A percentile compares a stretch with the other conserved stretches of the same genome.
phyloP scores from a whole-genome alignment of 1,284 basidiomycete species.

The Cutaneotrichosporon curvatum region DNA sequence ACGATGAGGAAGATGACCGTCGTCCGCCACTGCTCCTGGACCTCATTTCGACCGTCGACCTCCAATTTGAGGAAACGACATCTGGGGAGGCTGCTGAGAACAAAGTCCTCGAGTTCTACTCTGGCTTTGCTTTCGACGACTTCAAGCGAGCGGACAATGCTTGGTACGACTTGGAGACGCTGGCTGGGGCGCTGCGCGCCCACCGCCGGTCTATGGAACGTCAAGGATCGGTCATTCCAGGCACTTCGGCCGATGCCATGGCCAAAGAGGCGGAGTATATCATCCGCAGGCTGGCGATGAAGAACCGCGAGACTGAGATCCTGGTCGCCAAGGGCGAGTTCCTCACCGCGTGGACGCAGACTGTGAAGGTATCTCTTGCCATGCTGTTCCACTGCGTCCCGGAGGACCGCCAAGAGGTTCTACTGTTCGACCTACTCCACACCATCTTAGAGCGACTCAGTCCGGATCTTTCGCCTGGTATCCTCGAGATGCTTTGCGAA shows the following conservation, averaged over 20 bases:
- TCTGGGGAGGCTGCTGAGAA: conserved; percentile 53
- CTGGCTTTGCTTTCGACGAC: conserved; percentile 62
- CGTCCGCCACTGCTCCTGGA: conserved; percentile 78
- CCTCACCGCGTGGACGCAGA: conserved; percentile 72
- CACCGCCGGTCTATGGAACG: conserved; percentile 59
- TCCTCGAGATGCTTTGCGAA: conserved; percentile 73
- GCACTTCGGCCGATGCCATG: conserved; percentile 61
- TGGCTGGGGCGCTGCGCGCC: conserved; percentile 60
- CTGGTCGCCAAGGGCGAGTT: conserved; percentile 61
- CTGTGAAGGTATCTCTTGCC: conserved; percentile 72
- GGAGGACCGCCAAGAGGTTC: conserved; percentile 69
- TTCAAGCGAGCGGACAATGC: conserved; percentile 64
- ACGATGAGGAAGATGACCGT: conserved; percentile 58
- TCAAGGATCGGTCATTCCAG: conserved; percentile 60
- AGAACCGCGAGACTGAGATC: conserved; percentile 79
- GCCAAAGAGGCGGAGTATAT: conserved; percentile 66
- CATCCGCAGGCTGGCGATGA: conserved; percentile 69
- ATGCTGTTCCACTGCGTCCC: conserved; percentile 72
- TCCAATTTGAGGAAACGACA: conserved; percentile 78
- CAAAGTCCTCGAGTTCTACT: conserved; percentile 56
- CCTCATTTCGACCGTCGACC: conserved; percentile 73
- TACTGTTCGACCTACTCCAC: conserved; percentile 79
- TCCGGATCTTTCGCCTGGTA: conserved; percentile 58
- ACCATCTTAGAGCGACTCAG: conserved; percentile 52
- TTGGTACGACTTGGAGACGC: conserved; percentile 66